Evolutionary conservation across 75 land plant species (phyloP), one percentile per base, ranked within the genome.

Genomic region (Cupressus sempervirens): DNA sequence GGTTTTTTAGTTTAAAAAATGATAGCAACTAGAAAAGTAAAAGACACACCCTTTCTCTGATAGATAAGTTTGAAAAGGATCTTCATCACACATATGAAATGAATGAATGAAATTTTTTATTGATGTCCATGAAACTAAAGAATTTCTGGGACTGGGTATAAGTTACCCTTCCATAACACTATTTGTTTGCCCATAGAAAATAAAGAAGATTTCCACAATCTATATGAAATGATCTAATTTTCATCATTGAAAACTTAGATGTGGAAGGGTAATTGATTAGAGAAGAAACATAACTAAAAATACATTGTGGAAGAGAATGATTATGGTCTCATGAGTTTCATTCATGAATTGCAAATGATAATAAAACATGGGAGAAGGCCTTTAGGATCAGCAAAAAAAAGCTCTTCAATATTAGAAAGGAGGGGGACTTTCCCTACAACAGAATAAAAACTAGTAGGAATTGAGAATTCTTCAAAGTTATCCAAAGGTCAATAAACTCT

Each of bases 361-460:
- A 95, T 96, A 87, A 95, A 95, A 85, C 97, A 95, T 79, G 97
- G 97, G 23, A 95, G 93, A 32, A 95, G 91, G 87, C 96, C 97
- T 87, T 89, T 90, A 2, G 96, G 89, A 84, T 92, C 92, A 10
- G 93, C 90, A 84, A 95, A 83, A 79, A 93, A 94, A 7, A 95
- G 92, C 88, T 94, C 94, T 83, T 94, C 97, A 80, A 92, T 90
- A 82, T 87, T 92, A 26, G 97, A 88, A 81, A 91, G 89, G 20
- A 90, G 90, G 41, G 94, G 96, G 34, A 92, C 89, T 84, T 94
- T 93, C 15, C 96, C 96, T 36, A 96, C 96, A 85, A 94, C 77
- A 15, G 97, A 95, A 86, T 94, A 94, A 72, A 91, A 94, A 56
- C 96, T 94, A 0, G 90, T 73, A 68, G 92, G 94, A 34, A 91